Base-by-base conservation (phyloP, 192 early-diverging fungal genomes). In the Polychytrium aggregatum region DNA sequence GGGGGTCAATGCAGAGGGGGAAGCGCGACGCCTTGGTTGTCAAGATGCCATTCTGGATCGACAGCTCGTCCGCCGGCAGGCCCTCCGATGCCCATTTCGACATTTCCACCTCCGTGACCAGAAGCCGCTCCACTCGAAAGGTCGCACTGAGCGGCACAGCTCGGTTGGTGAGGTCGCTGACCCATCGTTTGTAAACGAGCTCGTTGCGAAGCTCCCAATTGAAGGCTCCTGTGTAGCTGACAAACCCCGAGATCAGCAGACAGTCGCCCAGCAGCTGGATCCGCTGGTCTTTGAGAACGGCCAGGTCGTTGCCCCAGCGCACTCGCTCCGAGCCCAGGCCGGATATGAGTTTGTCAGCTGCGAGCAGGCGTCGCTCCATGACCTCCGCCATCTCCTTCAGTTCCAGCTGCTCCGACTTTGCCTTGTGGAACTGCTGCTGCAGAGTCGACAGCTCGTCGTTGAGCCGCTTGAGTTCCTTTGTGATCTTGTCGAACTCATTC, bases 1-100 rank as follows among this genome's bases (percentile, higher is more conserved):
- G 77, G 8, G 77, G 77, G 50, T 79, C 72, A 53, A 79, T 79
- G 57, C 72, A 76, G 10, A 79, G 67, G 13, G 77, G 77, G 56
- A 76, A 79, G 7, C 77, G 52, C 11, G 73, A 71, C 18, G 71
- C 77, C 51, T 73, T 76, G 0, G 72, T 76, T 1, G 73, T 76
- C 2, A 79, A 46, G 33, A 79, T 79, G 35, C 77, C 77, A 50
- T 79, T 79, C 48, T 79, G 73, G 29, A 76, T 72, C 0, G 77
- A 79, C 16, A 79, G 57, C 48, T 76, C 77, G 48, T 79, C 77
- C 6, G 73, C 71, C 3, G 77, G 77, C 26, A 79, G 64, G 0
- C 77, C 77, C 57, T 79, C 71, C 46, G 63, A 63, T 6, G 71
- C 68, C 75, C 75, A 78, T 50, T 65, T 68, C 33, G 61, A 65